A percentile compares a stretch with the other conserved stretches of the same genome.
phyloP scores from a whole-genome alignment of 768 basidiomycete genomes.

The Tylopilus sp. region DNA sequence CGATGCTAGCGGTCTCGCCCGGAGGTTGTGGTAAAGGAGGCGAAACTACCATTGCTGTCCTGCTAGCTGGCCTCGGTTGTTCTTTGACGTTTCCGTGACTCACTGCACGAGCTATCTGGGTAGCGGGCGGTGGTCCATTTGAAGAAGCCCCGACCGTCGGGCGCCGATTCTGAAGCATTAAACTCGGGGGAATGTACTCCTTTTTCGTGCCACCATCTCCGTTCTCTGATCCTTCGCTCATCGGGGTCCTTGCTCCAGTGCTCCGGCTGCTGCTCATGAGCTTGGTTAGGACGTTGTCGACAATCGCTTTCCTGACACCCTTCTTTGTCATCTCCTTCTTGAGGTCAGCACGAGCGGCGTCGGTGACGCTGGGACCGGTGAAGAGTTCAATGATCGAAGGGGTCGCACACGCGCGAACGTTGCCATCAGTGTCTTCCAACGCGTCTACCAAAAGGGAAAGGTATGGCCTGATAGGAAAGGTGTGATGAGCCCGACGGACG shows the following conservation, averaged over 20 bases:
- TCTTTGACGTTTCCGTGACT: constrained; percentile 52
- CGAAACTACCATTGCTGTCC: constrained; percentile 45
- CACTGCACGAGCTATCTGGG: constrained; percentile 39
- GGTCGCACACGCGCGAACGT: constrained; percentile 84
- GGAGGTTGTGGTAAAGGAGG: constrained; percentile 41
- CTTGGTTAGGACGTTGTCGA: constrained; percentile 72
- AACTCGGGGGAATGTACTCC: constrained; percentile 75
- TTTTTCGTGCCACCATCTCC: constrained; percentile 34
- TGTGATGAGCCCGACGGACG: constrained; percentile 64
- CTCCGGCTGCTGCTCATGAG: constrained; percentile 47
- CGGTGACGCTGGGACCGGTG: constrained; percentile 75
- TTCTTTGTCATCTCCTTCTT: constrained; percentile 90
- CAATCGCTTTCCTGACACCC: constrained; percentile 81
- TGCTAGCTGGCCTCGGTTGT: constrained; percentile 55
- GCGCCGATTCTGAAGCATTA: constrained; percentile 52
- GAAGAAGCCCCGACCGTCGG: constrained; percentile 38
- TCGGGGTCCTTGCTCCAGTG: constrained; percentile 40
- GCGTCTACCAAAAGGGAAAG: constrained; percentile 75
- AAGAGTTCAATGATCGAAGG: constrained; percentile 82
- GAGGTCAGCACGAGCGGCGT: constrained; percentile 86
- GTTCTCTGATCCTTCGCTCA: constrained; percentile 63
- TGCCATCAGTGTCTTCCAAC: constrained; percentile 87
- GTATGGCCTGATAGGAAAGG: constrained; percentile 81
- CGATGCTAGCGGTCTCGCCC: constrained; percentile 42
- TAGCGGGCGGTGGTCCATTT: constrained; percentile 23